Base-by-base conservation (phyloP, 2,329 filamentous ascomycete species). In the Aspergillus aculeatinus region DNA sequence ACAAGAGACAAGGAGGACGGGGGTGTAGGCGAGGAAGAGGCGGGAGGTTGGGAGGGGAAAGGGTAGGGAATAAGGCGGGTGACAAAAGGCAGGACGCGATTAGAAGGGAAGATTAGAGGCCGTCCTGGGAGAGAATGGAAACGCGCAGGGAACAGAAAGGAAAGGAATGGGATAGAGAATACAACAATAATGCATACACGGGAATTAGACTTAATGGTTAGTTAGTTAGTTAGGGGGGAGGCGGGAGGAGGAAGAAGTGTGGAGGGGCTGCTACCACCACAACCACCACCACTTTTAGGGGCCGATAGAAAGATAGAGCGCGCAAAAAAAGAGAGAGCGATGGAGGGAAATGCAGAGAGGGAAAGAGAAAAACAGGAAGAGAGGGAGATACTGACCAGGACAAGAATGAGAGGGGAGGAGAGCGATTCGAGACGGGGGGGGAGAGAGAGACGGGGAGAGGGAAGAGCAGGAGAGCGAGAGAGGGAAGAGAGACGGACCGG, bases 21-120 rank as follows among this genome's bases (percentile, higher is more conserved):
- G 53, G 48, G 39, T 16, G 33, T 58, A 44, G 55, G 56, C 55
- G 64, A 65, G 59, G 55, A 60, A 61, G 65, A 66, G 67, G 67
- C 66, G 64, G 67, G 67, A 70, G 69, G 65, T 65, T 70, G 72
- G 72, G 72, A 74, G 71, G 71, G 72, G 72, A 71, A 71, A 69
- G 68, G 68, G 71, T 64, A 62, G 63, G 57, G 63, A 57, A 65
- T 61, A 64, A 50, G 25, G 7, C 42, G 50, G 39, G 49, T 44
- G 31, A 52, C 33, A 62, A 61, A 49, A 53, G 42, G 47, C 62
- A 68, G 64, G 61, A 62, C 39, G 62, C 65, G 63, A 67, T 63
- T 55, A 61, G 66, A 66, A 61, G 67, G 65, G 63, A 44, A 31
- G 29, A 25, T 25, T 54, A 29, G 14, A 42, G 21, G 21, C 47